Evolutionary conservation across 768 basidiomycete genomes (phyloP).

Genomic region (Holtermannia corniformis): DNA sequence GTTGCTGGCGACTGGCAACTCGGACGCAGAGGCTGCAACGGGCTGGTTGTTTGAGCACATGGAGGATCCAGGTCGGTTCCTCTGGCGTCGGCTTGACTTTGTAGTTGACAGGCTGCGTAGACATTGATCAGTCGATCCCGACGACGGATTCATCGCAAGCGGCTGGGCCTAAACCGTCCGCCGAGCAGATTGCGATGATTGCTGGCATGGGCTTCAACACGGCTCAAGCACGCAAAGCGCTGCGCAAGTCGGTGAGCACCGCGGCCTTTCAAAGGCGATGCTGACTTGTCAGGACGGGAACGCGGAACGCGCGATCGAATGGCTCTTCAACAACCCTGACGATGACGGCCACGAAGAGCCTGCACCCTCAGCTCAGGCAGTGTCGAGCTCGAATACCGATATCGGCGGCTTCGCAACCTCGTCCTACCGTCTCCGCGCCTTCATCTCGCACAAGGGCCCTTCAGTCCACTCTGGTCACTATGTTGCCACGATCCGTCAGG

Average conservation of each 20-base stretch:
- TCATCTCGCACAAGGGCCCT: constrained; percentile 94
- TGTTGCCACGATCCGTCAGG: constrained; percentile 51
- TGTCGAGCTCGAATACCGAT: constrained; percentile 5
- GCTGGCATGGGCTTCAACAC: constrained; percentile 85
- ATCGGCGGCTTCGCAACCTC: constrained; percentile 52
- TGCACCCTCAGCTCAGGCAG: constrained; percentile 8
- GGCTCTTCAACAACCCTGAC: constrained; percentile 89
- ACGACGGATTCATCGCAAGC: constrained; percentile 23
- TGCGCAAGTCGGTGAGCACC: constrained; percentile 78
- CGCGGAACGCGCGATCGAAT: constrained; percentile 80
- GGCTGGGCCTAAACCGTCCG: constrained; percentile 51
- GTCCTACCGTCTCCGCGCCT: constrained; percentile 72
- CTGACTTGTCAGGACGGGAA: constrained; percentile 59
- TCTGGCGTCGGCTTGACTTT: too few relatives aligned
- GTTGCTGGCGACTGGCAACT: constrained; percentile 68
- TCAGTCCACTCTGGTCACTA: constrained; percentile 68
- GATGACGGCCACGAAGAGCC: constrained; percentile 56
- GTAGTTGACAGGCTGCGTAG: too few relatives aligned
- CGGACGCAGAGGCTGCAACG: constrained; percentile 72
- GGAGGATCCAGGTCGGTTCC: constrained; percentile 72
- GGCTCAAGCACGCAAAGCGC: constrained; percentile 74
- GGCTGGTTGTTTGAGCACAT: constrained; percentile 91
- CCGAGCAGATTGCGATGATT: constrained; percentile 63
- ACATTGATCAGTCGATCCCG: constrained; percentile 71
- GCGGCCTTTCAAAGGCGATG: too few relatives aligned